Base-by-base conservation (phyloP, 805 yeast species). In the Pichia cabralensis region DNA sequence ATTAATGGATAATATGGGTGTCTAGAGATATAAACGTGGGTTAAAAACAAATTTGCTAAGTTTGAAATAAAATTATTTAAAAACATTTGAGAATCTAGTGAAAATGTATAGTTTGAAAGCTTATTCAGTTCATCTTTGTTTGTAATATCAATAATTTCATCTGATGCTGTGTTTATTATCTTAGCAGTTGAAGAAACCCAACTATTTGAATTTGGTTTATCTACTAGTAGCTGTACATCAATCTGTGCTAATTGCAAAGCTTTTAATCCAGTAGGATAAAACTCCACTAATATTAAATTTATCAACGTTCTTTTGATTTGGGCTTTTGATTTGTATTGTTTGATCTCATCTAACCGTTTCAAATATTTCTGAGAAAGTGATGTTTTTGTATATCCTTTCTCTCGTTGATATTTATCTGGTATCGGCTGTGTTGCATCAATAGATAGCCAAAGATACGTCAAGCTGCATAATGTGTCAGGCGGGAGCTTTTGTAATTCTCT, bases 171-270 rank as follows among this genome's bases (percentile, higher is more conserved):
- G 18, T 60, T 44, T 34, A 38, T 36, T 4, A 69, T 61, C 32
- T 52, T 56, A 0, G 67, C 71, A 3, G 67, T 61, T 5, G 76
- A 69, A 33, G 64, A 62, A 2, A 61, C 53, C 78, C 78, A 72
- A 22, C 49, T 50, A 44, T 55, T 65, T 3, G 60, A 36, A 25
- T 54, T 55, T 0, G 86, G 76, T 38, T 69, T 66, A 45, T 77
- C 80, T 3, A 80, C 69, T 28, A 80, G 59, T 28, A 69, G 48
- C 44, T 77, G 81, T 34, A 79, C 71, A 44, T 82, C 92, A 5
- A 80, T 56, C 40, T 80, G 85, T 0, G 92, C 77, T 26, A 76
- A 49, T 49, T 82, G 94, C 13, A 75, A 60, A 1, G 77, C 55
- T 43, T 76, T 78, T 28, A 79, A 50, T 0, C 85, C 85, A 6